Conservation (phyloP, 495 filamentous ascomycete genomes). For the Tuber brumale region DNA sequence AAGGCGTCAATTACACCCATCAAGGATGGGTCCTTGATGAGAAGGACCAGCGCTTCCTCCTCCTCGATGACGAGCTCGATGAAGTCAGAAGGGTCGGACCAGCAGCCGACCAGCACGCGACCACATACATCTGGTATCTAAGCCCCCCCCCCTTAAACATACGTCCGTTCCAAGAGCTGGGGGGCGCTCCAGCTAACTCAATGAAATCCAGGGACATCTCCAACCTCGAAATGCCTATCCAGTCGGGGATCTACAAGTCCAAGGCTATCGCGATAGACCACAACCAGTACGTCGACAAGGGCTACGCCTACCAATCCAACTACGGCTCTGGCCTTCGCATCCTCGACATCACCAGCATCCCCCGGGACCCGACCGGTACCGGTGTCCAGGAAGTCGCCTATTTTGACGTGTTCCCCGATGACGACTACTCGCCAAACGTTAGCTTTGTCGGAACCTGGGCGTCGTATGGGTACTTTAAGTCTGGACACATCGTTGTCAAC, state of each 20-base stretch:
- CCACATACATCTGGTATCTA: conserved; percentile 32
- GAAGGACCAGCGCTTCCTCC: conserved; percentile 49
- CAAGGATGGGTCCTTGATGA: conserved; percentile 56
- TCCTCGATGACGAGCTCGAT: conserved; percentile 59
- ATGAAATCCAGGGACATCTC: conserved; percentile 55
- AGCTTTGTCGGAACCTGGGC: conserved; percentile 46
- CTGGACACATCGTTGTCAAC: conserved; percentile 44
- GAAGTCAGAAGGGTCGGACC: conserved; percentile 47
- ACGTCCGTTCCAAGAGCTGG: too few species aligned
- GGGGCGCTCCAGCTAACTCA: too few species aligned
- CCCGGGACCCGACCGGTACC: conserved; percentile 50
- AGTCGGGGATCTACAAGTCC: conserved; percentile 53
- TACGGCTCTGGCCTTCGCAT: conserved; percentile 55
- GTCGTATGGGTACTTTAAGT: conserved; percentile 44
- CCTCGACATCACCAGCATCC: conserved; percentile 52
- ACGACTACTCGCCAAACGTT: conserved; percentile 41
- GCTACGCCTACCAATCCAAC: conserved; percentile 53
- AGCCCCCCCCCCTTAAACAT: neutral
- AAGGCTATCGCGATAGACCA: conserved; percentile 53
- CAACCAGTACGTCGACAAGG: conserved; percentile 56
- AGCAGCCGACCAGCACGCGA: conserved; percentile 44
- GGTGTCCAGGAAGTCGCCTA: conserved; percentile 51
- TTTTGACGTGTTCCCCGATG: conserved; percentile 51
- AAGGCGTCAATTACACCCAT: conserved; percentile 54
- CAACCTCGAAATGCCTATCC: conserved; percentile 48